A percentile compares a stretch with the other conserved stretches of the same genome.
phyloP scores from a whole-genome alignment of 169 alveolate species.

The Plasmodium vivax region DNA sequence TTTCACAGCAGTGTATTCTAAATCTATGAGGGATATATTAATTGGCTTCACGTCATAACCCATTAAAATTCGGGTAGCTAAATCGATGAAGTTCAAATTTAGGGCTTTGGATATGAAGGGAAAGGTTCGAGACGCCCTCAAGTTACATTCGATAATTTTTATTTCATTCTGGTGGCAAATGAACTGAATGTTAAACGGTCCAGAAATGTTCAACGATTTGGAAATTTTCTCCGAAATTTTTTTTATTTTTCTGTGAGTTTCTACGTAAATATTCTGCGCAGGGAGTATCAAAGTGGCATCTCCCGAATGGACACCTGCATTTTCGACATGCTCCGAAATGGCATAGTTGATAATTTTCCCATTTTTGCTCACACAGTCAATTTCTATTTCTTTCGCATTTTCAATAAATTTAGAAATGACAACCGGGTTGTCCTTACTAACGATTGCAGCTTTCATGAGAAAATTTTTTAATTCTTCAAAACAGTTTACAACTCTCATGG shows the following conservation, averaged over 20 bases:
- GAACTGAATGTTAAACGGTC: conserved; percentile 92
- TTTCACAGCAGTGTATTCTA: conserved; percentile 89
- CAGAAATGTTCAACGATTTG: conserved; percentile 87
- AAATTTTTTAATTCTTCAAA: conserved; percentile 83
- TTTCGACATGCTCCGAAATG: conserved; percentile 92
- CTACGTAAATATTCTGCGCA: conserved; percentile 91
- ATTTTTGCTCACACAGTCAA: conserved; percentile 88
- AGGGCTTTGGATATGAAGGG: conserved; percentile 89
- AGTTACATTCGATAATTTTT: conserved; percentile 92
- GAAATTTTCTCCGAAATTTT: conserved; percentile 89
- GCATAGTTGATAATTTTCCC: conserved; percentile 90
- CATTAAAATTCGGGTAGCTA: conserved; percentile 84
- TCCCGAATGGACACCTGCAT: conserved; percentile 93
- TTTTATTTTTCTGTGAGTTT: conserved; percentile 88
- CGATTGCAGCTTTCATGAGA: conserved; percentile 88
- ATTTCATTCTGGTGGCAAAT: conserved; percentile 90
- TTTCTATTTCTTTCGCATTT: conserved; percentile 88
- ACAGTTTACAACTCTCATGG: conserved; percentile 89
- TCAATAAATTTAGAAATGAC: conserved; percentile 89
- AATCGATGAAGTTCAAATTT: conserved; percentile 88
- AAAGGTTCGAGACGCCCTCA: conserved; percentile 90
- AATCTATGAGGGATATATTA: conserved; percentile 88
- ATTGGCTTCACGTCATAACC: conserved; percentile 87
- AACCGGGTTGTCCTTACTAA: conserved; percentile 90
- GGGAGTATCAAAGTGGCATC: conserved; percentile 92